phyloP scores from a whole-genome alignment of 148 eudicot species.

The Rhododendron henanense region DNA sequence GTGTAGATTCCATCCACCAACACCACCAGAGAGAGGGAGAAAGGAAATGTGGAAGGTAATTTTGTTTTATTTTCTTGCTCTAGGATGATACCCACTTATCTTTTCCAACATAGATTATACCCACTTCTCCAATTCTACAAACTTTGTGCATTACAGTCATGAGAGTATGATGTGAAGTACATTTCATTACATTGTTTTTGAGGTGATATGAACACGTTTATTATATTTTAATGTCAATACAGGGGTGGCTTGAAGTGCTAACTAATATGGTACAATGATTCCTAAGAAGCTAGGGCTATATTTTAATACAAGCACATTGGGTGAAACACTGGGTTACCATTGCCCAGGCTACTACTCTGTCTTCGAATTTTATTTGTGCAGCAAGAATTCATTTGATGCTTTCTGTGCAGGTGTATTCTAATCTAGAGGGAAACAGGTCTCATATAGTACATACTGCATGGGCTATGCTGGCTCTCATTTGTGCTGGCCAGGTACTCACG shows the following conservation, averaged over 20 bases:
- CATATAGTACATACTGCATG: too few species aligned
- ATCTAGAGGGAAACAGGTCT: too few species aligned
- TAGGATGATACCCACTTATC: neutral
- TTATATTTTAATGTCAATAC: neutral
- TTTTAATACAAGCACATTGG: too few species aligned
- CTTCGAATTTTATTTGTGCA: too few species aligned
- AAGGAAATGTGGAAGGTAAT: neutral
- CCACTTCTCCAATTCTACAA: neutral
- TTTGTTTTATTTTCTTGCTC: neutral
- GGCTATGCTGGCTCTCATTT: slow-evolving; percentile 58
- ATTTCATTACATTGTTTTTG: neutral
- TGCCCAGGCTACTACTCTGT: too few species aligned
- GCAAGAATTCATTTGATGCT: too few species aligned
- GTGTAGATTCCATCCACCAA: too few species aligned
- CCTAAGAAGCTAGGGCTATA: too few species aligned
- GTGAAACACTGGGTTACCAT: too few species aligned
- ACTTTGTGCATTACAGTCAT: neutral
- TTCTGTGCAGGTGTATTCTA: too few species aligned
- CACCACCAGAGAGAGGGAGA: neutral
- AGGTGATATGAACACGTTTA: neutral
- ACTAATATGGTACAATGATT: neutral
- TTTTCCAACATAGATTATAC: neutral
- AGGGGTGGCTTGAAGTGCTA: neutral
- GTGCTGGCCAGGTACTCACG: slow-evolving; percentile 25
- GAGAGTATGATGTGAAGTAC: neutral